Evolutionary conservation across 305 asterid genomes (phyloP).

Genomic region (Fraxinus ornus): DNA sequence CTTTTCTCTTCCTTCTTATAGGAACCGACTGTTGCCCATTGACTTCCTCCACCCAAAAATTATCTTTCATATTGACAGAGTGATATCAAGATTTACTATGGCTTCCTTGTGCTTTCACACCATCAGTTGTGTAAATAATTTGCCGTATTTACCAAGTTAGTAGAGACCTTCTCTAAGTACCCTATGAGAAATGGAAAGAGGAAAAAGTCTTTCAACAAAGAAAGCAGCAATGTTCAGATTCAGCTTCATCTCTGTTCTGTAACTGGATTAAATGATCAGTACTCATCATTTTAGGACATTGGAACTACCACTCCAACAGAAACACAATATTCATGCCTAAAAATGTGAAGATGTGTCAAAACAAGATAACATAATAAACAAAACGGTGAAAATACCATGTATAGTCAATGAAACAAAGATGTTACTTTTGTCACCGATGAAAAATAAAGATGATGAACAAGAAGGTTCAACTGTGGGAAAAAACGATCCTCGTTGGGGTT

Average conservation of each 20-base stretch:
- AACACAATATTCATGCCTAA: not conserved
- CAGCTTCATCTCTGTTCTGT: not conserved
- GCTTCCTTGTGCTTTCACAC: constrained; percentile 7
- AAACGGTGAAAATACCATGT: not conserved
- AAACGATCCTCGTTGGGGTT: not conserved
- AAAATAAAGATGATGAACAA: not conserved
- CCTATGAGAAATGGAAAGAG: not conserved
- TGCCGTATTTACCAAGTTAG: not conserved
- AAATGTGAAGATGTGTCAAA: not conserved
- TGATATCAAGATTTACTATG: constrained; percentile 15
- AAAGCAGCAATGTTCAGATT: not conserved
- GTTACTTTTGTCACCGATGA: not conserved
- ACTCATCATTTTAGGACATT: not conserved
- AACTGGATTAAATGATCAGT: not conserved
- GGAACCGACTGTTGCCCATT: constrained; percentile 32
- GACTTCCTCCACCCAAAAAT: constrained; percentile 63
- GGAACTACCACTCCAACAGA: not conserved
- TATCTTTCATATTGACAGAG: constrained; percentile 46
- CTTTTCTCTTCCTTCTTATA: constrained; percentile 61
- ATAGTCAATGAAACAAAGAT: not conserved
- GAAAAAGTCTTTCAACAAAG: not conserved
- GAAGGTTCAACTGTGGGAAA: not conserved
- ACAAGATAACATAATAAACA: not conserved
- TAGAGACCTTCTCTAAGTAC: not conserved
- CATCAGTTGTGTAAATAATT: not conserved